Evolutionary conservation across 169 alveolate genomes (phyloP).

Genomic region (Eimeria sp.): DNA sequence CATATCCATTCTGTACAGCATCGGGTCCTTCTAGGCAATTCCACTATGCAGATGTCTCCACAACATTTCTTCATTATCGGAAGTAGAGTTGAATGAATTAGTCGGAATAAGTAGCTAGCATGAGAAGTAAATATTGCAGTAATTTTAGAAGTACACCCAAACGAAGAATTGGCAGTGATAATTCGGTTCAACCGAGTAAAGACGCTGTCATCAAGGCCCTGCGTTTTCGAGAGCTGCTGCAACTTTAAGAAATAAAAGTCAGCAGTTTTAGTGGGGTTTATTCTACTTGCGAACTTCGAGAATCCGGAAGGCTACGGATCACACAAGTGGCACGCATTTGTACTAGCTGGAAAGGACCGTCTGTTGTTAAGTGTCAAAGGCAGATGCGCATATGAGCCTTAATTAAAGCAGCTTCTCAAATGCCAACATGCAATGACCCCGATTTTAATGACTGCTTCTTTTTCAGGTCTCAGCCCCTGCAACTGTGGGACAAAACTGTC

Average conservation of each 20-base stretch:
- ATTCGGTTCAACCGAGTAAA: not conserved
- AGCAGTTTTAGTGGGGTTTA: not conserved
- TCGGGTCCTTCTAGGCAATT: conserved; percentile 90
- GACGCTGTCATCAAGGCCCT: not conserved
- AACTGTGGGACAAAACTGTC: conserved; percentile 96
- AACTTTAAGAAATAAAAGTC: not conserved
- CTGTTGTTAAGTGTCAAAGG: not conserved
- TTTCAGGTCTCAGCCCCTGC: conserved; percentile 92
- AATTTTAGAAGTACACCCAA: not conserved
- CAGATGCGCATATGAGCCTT: not conserved
- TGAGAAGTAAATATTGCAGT: not conserved
- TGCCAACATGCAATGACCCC: not conserved
- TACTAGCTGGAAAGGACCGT: not conserved
- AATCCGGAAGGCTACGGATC: not conserved
- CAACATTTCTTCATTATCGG: not conserved
- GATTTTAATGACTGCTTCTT: not conserved
- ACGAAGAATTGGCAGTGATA: not conserved
- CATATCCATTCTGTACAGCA: conserved; percentile 96
- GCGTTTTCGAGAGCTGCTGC: not conserved
- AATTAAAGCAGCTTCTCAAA: not conserved
- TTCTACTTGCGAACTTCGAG: not conserved
- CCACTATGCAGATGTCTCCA: not conserved
- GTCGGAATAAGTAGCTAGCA: not conserved
- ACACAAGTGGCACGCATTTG: not conserved
- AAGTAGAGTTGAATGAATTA: not conserved